Evolutionary conservation across 805 yeast species (phyloP).

Genomic region (Sporopachydermia lactativora): DNA sequence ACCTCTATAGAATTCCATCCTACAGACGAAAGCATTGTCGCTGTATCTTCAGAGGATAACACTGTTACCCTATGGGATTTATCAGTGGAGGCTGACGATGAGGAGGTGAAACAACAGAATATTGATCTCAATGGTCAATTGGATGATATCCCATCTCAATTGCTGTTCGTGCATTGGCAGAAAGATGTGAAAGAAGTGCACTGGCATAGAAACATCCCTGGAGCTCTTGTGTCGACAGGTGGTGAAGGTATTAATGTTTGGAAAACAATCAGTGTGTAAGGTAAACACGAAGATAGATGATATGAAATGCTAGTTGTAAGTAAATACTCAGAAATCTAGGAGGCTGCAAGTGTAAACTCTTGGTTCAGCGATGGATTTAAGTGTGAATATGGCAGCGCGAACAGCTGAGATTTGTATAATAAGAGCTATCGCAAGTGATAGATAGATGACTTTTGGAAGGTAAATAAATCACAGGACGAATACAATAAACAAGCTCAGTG

Average conservation of each 20-base stretch:
- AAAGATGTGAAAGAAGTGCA: constrained; percentile 93
- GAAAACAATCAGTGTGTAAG: constrained; percentile 88
- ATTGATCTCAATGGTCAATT: constrained; percentile 59
- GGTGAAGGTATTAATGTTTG: constrained; percentile 88
- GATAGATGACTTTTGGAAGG: too few species aligned
- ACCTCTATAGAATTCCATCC: constrained; percentile 94
- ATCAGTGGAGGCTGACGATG: constrained; percentile 98
- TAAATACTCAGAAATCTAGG: background rate
- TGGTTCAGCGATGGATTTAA: too few species aligned
- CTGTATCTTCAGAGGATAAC: constrained; percentile 92
- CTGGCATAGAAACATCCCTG: constrained; percentile 97
- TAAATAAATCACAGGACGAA: too few species aligned
- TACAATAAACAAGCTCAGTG: too few species aligned
- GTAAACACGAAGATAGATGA: constrained; percentile 1
- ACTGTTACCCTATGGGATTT: constrained; percentile 97
- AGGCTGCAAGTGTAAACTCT: too few species aligned
- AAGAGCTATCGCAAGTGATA: too few species aligned
- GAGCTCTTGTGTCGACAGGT: constrained; percentile 88
- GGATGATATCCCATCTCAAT: constrained; percentile 87
- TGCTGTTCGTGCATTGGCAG: constrained; percentile 97
- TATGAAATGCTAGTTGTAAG: background rate
- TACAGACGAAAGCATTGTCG: constrained; percentile 85
- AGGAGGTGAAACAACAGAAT: constrained; percentile 79
- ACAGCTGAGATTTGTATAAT: too few species aligned
- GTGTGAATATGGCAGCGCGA: too few species aligned